Evolutionary conservation across 192 early-diverging fungal species (phyloP).

Genomic region (Coemansia asiatica): DNA sequence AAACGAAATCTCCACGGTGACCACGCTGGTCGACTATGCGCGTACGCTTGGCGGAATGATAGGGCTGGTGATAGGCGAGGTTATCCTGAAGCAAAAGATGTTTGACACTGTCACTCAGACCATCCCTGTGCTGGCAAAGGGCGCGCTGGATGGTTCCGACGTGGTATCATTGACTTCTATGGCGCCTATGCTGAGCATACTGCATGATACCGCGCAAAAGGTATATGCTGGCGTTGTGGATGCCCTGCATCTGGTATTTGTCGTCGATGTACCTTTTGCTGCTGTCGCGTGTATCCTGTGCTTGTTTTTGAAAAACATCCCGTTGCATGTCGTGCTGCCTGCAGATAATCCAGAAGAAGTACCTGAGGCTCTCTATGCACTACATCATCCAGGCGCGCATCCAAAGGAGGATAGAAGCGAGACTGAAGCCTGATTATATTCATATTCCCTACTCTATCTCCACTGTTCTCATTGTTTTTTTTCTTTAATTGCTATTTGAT

Average conservation of each 20-base stretch:
- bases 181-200: constrained; percentile 44
- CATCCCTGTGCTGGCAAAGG: constrained; percentile 19
- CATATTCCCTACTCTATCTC: not conserved
- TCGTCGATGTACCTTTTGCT: constrained; percentile 51
- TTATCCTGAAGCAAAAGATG: constrained; percentile 52
- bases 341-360: constrained; percentile 27
- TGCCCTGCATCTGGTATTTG: constrained; percentile 46
- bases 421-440: not conserved
- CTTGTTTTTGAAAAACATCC: constrained; percentile 36
- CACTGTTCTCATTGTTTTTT: not conserved
- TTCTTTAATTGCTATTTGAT: not conserved
- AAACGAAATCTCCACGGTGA: constrained; percentile 49
- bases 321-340: constrained; percentile 37
- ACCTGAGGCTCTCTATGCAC: constrained; percentile 21
- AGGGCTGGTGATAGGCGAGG: constrained; percentile 47
- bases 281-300: constrained; percentile 42
- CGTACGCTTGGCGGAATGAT: constrained; percentile 55
- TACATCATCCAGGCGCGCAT: constrained; percentile 15
- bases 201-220: constrained; percentile 5
- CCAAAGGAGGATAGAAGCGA: not conserved
- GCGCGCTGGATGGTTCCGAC: constrained; percentile 30
- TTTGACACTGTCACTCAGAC: constrained; percentile 22
- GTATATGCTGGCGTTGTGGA: constrained; percentile 38
- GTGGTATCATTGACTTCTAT: constrained; percentile 34
- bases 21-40: constrained; percentile 51